Percentiles rank a stretch among this genome's conserved stretches.
phyloP scores from a whole-genome alignment of 306 rosid genomes.

The Acacia crassicarpa region DNA sequence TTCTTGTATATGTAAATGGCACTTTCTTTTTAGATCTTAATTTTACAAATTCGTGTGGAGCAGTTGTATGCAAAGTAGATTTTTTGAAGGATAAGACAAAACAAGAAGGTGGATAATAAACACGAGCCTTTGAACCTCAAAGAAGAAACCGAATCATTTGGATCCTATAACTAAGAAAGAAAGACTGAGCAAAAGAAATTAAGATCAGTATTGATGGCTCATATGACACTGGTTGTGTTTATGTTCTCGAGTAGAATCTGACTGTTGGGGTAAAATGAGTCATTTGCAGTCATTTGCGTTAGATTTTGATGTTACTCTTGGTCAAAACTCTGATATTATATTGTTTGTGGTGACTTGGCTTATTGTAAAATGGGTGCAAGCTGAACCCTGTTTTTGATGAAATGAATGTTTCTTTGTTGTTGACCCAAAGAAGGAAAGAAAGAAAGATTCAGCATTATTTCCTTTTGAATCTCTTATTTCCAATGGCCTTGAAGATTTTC shows the following conservation, averaged over 20 bases:
- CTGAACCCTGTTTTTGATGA: background rate
- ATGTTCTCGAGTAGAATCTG: background rate
- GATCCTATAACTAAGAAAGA: slow-evolving; percentile 46
- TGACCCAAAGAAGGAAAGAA: slow-evolving; percentile 37
- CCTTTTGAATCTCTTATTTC: background rate
- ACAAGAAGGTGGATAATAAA: slow-evolving; percentile 43
- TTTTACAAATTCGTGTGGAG: background rate
- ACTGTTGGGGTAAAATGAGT: background rate
- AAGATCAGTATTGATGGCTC: background rate
- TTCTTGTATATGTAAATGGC: background rate
- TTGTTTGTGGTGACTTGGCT: background rate
- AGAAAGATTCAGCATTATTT: slow-evolving; percentile 8
- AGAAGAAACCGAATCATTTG: slow-evolving; percentile 31
- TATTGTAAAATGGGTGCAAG: background rate
- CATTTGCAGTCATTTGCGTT: too few relatives aligned
- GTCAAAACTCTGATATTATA: background rate
- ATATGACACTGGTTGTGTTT: background rate
- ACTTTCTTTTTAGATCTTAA: background rate
- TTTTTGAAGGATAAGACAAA: slow-evolving; percentile 43
- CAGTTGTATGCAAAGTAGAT: background rate
- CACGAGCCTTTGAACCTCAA: slow-evolving; percentile 32
- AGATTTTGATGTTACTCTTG: too few relatives aligned
- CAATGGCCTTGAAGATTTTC: slow-evolving; percentile 19
- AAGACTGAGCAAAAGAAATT: slow-evolving; percentile 20
- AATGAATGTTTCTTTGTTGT: background rate